These are phyloP conservation scores for Hymenoscyphus occultus DNA, from an alignment of 2,329 filamentous ascomycete genomes.

Conservation along the genomic window DNA sequence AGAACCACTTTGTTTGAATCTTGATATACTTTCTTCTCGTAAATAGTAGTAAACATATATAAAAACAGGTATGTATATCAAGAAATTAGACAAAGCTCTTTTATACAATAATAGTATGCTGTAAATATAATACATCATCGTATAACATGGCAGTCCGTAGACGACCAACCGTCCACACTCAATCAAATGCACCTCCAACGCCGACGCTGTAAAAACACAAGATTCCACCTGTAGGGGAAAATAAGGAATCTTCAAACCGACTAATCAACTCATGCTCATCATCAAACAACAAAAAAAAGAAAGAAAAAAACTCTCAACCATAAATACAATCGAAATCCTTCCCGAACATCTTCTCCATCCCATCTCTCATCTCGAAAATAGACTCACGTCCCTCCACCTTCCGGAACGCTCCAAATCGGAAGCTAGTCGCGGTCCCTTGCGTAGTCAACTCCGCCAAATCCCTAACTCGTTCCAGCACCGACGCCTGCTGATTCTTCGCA, in stretches of 20 bases:
- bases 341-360: slow-evolving; percentile 43
- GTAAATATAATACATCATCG: background rate
- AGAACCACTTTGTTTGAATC: background rate
- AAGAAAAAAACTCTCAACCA: slow-evolving; percentile 18
- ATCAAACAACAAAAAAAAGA: background rate
- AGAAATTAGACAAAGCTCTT: background rate
- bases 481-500: slow-evolving; percentile 45
- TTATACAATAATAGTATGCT: background rate
- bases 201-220: background rate
- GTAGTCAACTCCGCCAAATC: slow-evolving; percentile 22
- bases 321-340: slow-evolving; percentile 32
- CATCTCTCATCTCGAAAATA: slow-evolving; percentile 26
- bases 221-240: no score
- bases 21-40: background rate
- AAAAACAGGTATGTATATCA: background rate
- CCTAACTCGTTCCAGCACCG: slow-evolving; percentile 27
- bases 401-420: slow-evolving; percentile 15
- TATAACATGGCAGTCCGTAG: background rate
- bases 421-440: slow-evolving; percentile 15
- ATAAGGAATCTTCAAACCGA: background rate
- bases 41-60: background rate
- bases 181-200: background rate
- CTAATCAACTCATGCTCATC: background rate
- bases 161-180: background rate
- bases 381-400: slow-evolving; percentile 16